Conservation (phyloP, 2,329 filamentous ascomycete species). For the Paracorniculantispora psalliotae region DNA sequence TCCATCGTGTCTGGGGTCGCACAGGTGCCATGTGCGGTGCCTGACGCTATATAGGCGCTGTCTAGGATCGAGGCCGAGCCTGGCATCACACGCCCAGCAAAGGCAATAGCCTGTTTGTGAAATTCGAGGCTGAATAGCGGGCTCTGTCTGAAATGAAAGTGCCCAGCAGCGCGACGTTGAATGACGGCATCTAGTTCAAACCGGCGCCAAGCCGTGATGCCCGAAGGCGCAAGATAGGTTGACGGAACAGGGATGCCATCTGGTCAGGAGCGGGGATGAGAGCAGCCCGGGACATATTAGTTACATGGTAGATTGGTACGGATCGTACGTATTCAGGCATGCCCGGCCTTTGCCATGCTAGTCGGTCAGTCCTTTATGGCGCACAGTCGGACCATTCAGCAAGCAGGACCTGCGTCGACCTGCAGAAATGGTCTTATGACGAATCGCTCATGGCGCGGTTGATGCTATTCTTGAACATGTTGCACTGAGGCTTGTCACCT, state of each 20-base stretch:
- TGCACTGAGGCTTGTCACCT: neutral
- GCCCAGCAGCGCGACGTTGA: neutral
- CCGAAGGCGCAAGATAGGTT: neutral
- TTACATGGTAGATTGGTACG: neutral
- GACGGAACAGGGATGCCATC: neutral
- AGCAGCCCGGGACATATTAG: neutral
- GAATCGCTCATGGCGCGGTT: neutral
- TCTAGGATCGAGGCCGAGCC: neutral
- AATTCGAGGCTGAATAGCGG: neutral
- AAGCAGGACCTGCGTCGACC: constrained; percentile 1
- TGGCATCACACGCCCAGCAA: neutral
- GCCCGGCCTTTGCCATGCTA: neutral
- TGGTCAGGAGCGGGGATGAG: constrained; percentile 2
- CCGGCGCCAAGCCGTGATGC: neutral
- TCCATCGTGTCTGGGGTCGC: neutral
- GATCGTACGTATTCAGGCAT: neutral
- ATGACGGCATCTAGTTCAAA: constrained; percentile 1
- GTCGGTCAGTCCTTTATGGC: neutral
- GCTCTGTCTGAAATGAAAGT: neutral
- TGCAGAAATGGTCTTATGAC: constrained; percentile 6
- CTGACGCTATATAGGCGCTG: neutral
- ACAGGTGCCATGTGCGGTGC: neutral
- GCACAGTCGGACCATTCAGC: neutral
- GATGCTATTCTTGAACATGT: constrained; percentile 2
- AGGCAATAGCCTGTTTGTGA: neutral